Base-by-base conservation (phyloP, 2,329 filamentous ascomycete species). In the Arthrobotrys conoides region DNA sequence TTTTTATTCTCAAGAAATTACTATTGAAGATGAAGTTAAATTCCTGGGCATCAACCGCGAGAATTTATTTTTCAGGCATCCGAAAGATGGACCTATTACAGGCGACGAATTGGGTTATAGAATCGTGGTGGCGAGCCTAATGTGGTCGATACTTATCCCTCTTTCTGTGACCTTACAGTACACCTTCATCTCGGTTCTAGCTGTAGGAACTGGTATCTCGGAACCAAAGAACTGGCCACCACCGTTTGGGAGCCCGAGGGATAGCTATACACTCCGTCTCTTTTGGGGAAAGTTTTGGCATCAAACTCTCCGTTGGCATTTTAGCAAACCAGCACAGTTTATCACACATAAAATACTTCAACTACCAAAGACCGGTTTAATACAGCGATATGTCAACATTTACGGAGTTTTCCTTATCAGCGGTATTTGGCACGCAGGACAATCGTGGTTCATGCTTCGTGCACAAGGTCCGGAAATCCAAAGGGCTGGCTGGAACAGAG, bases 221-320 rank as follows among this genome's bases (percentile, higher is more conserved):
- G 66, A 76, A 49, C 76, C 76, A 53, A 70, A 71, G 20, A 71
- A 80, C 44, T 80, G 76, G 76, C 76, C 76, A 12, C 76, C 76
- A 2, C 27, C 33, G 2, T 76, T 67, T 38, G 76, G 71, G 5
- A 30, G 44, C 12, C n/a, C 53, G 1, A 67, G 27, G 46, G 76
- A 80, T 14, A 75, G 71, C n/a, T 71, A 73, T 46, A 80, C 76
- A 0, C 57, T 80, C 20, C 44, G 76, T 0, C 38, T 75, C 3
- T 80, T 67, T 66, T 76, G 76, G 76, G 71, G 71, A 5, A 80
- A 80, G 16, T 76, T 80, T 48, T 80, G 76, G 76, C 76, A 80
- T 44, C 76, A 80, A 22, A 80, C 71, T 12, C 53, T 80, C 12
- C 48, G 76, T 3, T 71, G 66, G 59, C 73, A 77, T 36, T 77